Percentiles rank a stretch among this genome's conserved stretches.
phyloP scores from a whole-genome alignment of 768 basidiomycete genomes.

The Lanmaoa rubissima region DNA sequence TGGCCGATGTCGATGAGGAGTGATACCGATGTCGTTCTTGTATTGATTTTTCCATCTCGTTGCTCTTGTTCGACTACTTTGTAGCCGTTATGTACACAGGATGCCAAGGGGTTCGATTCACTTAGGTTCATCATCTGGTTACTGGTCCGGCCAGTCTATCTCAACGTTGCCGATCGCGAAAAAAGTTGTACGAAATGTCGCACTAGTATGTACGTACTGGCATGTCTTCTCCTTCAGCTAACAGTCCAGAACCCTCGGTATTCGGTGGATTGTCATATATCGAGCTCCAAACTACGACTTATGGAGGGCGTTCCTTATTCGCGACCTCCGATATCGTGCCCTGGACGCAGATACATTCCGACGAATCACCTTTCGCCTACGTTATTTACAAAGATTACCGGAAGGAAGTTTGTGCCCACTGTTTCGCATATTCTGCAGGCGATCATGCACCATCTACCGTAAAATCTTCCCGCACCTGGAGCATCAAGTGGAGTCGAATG shows the following conservation, averaged over 20 bases:
- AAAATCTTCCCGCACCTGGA: slow-evolving; percentile 41
- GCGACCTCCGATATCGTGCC: slow-evolving; percentile 41
- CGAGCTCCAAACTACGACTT: slow-evolving; percentile 34
- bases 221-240: slow-evolving; percentile 7
- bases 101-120: not conserved
- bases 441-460: slow-evolving; percentile 21
- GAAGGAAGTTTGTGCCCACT: slow-evolving; percentile 64
- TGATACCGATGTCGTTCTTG: not conserved
- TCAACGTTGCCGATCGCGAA: not conserved
- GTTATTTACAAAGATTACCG: slow-evolving; percentile 62
- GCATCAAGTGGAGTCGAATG: slow-evolving; percentile 32
- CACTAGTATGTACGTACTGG: not conserved
- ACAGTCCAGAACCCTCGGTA: not conserved
- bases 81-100: not conserved
- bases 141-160: not conserved
- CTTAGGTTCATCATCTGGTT: not conserved
- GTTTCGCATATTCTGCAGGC: slow-evolving; percentile 54
- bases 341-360: slow-evolving; percentile 43
- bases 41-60: not conserved
- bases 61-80: not conserved
- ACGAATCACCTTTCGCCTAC: slow-evolving; percentile 50
- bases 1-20: slow-evolving; percentile 1
- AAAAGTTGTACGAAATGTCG: not conserved
- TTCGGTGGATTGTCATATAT: slow-evolving; percentile 14
- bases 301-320: slow-evolving; percentile 56